Evolutionary conservation across 768 basidiomycete genomes (phyloP), one percentile per base, ranked within the genome.

Genomic region (Dioszegia hungarica): DNA sequence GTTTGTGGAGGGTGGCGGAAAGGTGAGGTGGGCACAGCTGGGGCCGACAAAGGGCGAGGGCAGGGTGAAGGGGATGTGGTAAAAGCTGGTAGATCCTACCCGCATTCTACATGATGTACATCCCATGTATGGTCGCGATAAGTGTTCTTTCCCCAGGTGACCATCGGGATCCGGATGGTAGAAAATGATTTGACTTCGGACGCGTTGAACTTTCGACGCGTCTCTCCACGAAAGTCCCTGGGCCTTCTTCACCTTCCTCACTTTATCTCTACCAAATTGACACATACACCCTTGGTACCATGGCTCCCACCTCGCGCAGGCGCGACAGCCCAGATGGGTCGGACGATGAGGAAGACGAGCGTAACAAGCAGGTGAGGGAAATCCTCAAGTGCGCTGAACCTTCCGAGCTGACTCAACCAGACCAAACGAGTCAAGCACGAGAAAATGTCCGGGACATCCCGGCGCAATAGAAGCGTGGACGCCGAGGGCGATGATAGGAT

Each of bases 41-140:
- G 54, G 57, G 37, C 44, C 56, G 20, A 31, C 66, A 11, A 43
- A 61, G 50, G 64, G 64, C 2, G 62, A 61, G 27, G 75, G 73
- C 24, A 60, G 70, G 49, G 57, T 78, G 19, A 75, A 62, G 34
- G 77, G 77, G 1, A 62, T 78, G 68, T 61, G 53, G 37, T 67
- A 53, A 24, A 29, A n/a, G 24, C 34, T n/a, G n/a, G n/a, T n/a
- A n/a, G n/a, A n/a, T n/a, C n/a, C n/a, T n/a, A n/a, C n/a, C n/a
- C n/a, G n/a, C n/a, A n/a, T n/a, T n/a, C n/a, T n/a, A n/a, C n/a
- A n/a, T n/a, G n/a, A n/a, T n/a, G n/a, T n/a, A n/a, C n/a, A n/a
- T n/a, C n/a, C n/a, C n/a, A n/a, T n/a, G n/a, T n/a, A n/a, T n/a
- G n/a, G n/a, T n/a, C n/a, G n/a, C n/a, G n/a, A n/a, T n/a, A n/a